Evolutionary conservation across 148 eudicot species (phyloP).

Genomic region (Cornus suecica): DNA sequence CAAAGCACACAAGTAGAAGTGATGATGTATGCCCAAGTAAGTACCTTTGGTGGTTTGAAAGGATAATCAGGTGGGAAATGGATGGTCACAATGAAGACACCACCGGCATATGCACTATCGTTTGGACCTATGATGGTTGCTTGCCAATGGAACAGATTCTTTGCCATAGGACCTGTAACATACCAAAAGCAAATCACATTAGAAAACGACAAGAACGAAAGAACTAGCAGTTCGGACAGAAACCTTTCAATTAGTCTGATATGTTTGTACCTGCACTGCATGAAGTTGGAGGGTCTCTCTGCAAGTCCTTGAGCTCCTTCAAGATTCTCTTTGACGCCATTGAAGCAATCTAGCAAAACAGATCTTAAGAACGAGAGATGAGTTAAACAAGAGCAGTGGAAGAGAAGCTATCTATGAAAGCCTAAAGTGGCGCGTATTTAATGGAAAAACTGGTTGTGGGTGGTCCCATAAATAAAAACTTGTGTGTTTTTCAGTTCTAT

Average conservation of each 20-base stretch:
- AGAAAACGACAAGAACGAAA: too few species aligned
- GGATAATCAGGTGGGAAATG: conserved; percentile 77
- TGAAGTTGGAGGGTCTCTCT: conserved; percentile 73
- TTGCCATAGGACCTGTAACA: conserved; percentile 49
- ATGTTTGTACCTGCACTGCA: conserved; percentile 64
- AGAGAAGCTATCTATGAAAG: conserved; percentile 6
- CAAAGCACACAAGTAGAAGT: too few species aligned
- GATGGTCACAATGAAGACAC: conserved; percentile 56
- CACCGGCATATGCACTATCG: conserved; percentile 66
- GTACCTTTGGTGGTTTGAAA: conserved; percentile 78
- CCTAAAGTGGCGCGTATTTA: neutral
- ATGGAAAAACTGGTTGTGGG: conserved; percentile 8
- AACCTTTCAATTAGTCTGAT: neutral
- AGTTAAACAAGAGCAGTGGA: conserved; percentile 8
- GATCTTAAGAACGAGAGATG: neutral
- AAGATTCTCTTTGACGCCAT: conserved; percentile 69
- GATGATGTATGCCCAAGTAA: too few species aligned
- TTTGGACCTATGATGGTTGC: conserved; percentile 66
- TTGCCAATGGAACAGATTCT: conserved; percentile 74
- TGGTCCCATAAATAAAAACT: too few species aligned
- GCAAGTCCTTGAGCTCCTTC: conserved; percentile 73
- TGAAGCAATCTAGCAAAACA: neutral
- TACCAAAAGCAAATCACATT: neutral
- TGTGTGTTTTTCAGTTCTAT: too few species aligned
- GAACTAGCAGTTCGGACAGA: neutral